phyloP scores from a whole-genome alignment of 2,329 filamentous ascomycete species.

The Basipetospora chlamydospora region DNA sequence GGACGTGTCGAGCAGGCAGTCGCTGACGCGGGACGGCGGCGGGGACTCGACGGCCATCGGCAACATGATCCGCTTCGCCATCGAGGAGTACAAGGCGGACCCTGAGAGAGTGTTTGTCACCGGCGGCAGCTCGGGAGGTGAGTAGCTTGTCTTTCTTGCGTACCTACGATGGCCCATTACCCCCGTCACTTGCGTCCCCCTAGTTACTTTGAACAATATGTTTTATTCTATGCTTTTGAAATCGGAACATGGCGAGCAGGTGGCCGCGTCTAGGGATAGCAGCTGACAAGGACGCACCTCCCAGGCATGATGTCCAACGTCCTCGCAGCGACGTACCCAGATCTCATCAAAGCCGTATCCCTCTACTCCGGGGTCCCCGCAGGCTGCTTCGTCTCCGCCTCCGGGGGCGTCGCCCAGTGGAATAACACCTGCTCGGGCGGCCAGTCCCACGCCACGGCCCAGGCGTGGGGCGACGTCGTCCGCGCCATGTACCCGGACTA shows the following conservation, averaged over 20 bases:
- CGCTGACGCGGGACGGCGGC: constrained; percentile 34
- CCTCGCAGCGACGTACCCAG: constrained; percentile 30
- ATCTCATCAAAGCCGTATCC: constrained; percentile 28
- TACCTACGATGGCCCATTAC: too few relatives aligned
- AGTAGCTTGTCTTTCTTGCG: constrained; percentile 29
- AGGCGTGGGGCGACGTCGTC: constrained; percentile 33
- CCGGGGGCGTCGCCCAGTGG: constrained; percentile 24
- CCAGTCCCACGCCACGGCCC: constrained; percentile 23
- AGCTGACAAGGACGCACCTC: too few relatives aligned
- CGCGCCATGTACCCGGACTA: constrained; percentile 33
- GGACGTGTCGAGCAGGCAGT: constrained; percentile 39
- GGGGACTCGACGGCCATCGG: constrained; percentile 35
- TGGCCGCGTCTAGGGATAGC: too few relatives aligned
- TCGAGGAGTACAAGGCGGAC: constrained; percentile 33
- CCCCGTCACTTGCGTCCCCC: too few relatives aligned
- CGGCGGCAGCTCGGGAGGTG: constrained; percentile 14
- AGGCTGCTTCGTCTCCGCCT: constrained; percentile 28
- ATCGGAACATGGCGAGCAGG: too few relatives aligned
- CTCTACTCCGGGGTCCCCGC: constrained; percentile 28
- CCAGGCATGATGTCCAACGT: constrained; percentile 19
- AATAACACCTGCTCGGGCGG: constrained; percentile 37
- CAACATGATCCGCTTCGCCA: constrained; percentile 37
- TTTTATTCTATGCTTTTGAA: too few relatives aligned
- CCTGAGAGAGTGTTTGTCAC: constrained; percentile 31
- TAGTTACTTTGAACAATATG: too few relatives aligned